Percentiles rank a stretch among this genome's conserved stretches.
Evolutionary conservation across 257 asterid species (phyloP).

Genomic region (Solanum etuberosum): DNA sequence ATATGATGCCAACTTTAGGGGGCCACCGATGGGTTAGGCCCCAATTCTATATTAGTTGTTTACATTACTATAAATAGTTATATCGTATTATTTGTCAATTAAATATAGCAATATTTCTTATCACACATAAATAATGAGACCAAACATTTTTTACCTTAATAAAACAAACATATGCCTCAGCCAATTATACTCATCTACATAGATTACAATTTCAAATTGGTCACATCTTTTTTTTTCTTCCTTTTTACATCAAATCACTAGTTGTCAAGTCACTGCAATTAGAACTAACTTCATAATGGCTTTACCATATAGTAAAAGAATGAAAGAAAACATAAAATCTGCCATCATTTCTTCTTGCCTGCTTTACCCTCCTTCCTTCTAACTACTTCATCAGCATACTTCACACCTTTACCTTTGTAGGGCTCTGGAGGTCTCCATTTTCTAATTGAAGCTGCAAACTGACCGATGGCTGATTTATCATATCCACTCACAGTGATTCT

Average conservation of each 20-base stretch:
- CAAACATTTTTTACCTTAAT: no score
- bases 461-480: constrained; percentile 64
- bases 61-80: no score
- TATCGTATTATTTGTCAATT: no score
- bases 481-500: constrained; percentile 64
- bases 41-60: no score
- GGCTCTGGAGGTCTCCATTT: constrained; percentile 97
- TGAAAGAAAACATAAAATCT: background rate
- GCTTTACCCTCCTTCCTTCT: constrained; percentile 91
- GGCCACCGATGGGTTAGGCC: no score
- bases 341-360: constrained; percentile 61
- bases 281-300: background rate
- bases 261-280: background rate
- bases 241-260: background rate
- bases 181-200: background rate
- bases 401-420: constrained; percentile 83
- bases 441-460: constrained; percentile 73
- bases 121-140: no score
- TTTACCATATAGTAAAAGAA: background rate
- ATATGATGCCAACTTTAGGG: no score
- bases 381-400: constrained; percentile 70
- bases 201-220: background rate
- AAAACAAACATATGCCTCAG: no score
- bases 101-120: no score
- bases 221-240: background rate